Conservation (phyloP, 2,329 filamentous ascomycete species). For the Bimuria novae-zelandiae region DNA sequence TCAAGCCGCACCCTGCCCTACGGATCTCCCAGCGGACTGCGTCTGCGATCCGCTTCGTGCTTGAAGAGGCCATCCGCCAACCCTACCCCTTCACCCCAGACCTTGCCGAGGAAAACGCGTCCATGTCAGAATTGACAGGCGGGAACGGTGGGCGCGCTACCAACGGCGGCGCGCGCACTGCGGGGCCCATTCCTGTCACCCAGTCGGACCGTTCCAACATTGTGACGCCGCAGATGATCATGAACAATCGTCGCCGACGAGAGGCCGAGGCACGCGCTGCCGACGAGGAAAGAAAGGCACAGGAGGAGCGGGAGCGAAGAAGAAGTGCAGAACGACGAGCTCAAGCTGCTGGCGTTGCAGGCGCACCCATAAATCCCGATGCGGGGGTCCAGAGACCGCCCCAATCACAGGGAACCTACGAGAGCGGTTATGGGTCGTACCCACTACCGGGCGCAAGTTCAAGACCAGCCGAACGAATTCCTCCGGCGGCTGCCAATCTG, state of each 20-base stretch:
- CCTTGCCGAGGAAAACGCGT: conserved; percentile 82
- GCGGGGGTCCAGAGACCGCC: conserved; percentile 34
- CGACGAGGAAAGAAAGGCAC: conserved; percentile 59
- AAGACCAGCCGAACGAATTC: conserved; percentile 34
- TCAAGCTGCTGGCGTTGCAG: conserved; percentile 58
- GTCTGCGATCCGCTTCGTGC: conserved; percentile 86
- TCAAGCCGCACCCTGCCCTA: conserved; percentile 58
- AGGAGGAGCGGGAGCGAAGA: conserved; percentile 55
- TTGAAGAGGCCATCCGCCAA: conserved; percentile 86
- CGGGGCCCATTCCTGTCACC: conserved; percentile 59
- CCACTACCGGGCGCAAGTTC: conserved; percentile 30
- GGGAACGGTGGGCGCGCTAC: conserved; percentile 60
- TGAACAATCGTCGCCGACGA: conserved; percentile 81
- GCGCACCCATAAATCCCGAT: conserved; percentile 37
- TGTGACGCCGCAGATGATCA: conserved; percentile 85
- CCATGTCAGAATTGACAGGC: conserved; percentile 84
- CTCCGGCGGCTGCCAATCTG: conserved; percentile 18
- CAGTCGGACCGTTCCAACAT: conserved; percentile 63
- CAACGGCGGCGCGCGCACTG: conserved; percentile 61
- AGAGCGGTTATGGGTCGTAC: conserved; percentile 32
- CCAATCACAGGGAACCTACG: conserved; percentile 33
- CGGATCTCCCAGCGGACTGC: conserved; percentile 83
- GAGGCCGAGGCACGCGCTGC: conserved; percentile 60
- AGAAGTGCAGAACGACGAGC: conserved; percentile 65
- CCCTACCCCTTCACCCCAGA: conserved; percentile 85